These are phyloP conservation scores for Boeremia lycopersici DNA, from an alignment of 2,329 filamentous ascomycete species.

Conservation along the genomic window DNA sequence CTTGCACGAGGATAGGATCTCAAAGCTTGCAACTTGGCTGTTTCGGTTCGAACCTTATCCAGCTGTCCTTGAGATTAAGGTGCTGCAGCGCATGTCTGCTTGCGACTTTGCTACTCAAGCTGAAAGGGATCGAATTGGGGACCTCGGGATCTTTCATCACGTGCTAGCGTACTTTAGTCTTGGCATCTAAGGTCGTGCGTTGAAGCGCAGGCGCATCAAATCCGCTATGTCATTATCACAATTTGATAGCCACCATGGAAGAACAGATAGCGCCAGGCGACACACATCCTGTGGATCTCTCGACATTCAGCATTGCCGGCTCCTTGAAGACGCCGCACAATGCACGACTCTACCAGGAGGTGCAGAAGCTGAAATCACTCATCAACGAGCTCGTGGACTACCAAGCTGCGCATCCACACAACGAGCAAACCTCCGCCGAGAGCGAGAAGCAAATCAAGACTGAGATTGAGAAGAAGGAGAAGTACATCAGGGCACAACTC, in stretches of 20 bases:
- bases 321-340: constrained; percentile 42
- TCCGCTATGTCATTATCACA: constrained; percentile 1
- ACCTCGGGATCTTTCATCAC: neutral
- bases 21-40: too few species aligned
- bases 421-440: constrained; percentile 23
- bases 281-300: constrained; percentile 21
- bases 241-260: constrained; percentile 11
- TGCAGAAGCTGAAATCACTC: constrained; percentile 39
- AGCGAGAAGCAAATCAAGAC: constrained; percentile 30
- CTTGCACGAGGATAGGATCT: too few species aligned
- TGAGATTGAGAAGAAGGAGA: constrained; percentile 60
- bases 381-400: constrained; percentile 43
- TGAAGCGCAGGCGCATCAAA: neutral
- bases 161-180: constrained; percentile 1
- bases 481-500: constrained; percentile 74
- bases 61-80: neutral
- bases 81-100: neutral
- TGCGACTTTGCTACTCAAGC: neutral
- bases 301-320: constrained; percentile 30
- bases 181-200: neutral
- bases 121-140: neutral
- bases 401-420: constrained; percentile 34
- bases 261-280: constrained; percentile 15
- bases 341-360: constrained; percentile 36
- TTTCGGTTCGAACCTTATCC: neutral